These are phyloP conservation scores for Sarcocystis neurona DNA, from an alignment of 169 alveolate genomes.

Conservation along the genomic window DNA sequence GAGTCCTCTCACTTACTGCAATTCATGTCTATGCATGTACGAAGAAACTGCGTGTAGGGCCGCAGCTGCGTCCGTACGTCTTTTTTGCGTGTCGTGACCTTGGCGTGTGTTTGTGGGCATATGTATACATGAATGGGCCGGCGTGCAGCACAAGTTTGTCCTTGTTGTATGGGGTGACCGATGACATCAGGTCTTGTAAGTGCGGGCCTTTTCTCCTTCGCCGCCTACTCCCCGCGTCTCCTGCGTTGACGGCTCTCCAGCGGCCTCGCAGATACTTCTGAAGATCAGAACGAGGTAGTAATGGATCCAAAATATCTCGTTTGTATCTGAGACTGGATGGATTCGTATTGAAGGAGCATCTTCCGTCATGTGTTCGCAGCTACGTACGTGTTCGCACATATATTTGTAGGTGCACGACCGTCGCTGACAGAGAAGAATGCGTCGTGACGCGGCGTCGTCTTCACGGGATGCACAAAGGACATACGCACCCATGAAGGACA, in stretches of 20 bases:
- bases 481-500: no score
- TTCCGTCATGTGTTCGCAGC: no score
- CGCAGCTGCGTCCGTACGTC: neutral
- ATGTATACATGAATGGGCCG: neutral
- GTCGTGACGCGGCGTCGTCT: no score
- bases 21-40: no score
- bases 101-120: neutral
- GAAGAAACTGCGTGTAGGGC: neutral
- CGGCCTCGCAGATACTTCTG: neutral
- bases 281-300: neutral
- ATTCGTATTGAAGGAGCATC: no score
- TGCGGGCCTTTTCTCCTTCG: constrained; percentile 47
- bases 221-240: constrained; percentile 45
- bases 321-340: no score
- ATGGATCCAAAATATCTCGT: no score
- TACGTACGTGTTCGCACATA: no score
- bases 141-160: neutral
- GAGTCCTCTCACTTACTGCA: no score
- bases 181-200: constrained; percentile 18
- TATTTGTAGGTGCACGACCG: no score
- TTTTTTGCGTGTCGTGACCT: neutral
- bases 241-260: neutral
- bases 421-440: no score
- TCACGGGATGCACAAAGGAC: no score
- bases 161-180: neutral